phyloP scores from a whole-genome alignment of 148 eudicot species.

The Persicaria tinctoria region DNA sequence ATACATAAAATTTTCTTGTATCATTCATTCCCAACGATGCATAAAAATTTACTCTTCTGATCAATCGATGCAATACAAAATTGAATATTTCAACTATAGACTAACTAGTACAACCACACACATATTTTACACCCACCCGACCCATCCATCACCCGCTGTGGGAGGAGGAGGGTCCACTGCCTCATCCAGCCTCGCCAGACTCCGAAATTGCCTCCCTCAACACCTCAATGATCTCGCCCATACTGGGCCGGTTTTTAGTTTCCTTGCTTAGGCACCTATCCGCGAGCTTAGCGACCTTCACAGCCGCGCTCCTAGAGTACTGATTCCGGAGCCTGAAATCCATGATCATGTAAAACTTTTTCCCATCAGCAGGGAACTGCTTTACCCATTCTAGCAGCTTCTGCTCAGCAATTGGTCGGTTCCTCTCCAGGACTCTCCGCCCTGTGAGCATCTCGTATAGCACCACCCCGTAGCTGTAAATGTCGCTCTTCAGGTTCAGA shows the following conservation, averaged over 20 bases:
- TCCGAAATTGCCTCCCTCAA: slow-evolving; percentile 27
- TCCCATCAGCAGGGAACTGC: slow-evolving; percentile 34
- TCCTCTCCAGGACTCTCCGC: slow-evolving; percentile 31
- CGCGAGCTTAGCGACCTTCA: slow-evolving; percentile 33
- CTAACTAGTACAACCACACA: neutral
- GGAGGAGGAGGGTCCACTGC: neutral
- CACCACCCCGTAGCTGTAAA: slow-evolving; percentile 43
- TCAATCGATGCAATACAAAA: slow-evolving; percentile 1
- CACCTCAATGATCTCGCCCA: slow-evolving; percentile 30
- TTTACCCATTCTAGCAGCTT: slow-evolving; percentile 47
- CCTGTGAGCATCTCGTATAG: slow-evolving; percentile 41
- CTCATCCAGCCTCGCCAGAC: neutral
- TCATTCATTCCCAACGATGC: too few relatives aligned
- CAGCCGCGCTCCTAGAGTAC: slow-evolving; percentile 25
- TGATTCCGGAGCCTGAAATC: slow-evolving; percentile 31
- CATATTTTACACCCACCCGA: neutral
- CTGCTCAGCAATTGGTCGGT: slow-evolving; percentile 28
- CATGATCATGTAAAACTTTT: slow-evolving; percentile 31
- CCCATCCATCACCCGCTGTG: neutral
- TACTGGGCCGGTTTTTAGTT: slow-evolving; percentile 30
- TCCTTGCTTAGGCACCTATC: slow-evolving; percentile 34
- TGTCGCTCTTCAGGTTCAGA: slow-evolving; percentile 34
- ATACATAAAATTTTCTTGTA: too few relatives aligned
- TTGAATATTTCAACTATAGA: slow-evolving; percentile 5
- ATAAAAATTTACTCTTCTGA: neutral